A percentile compares a stretch with the other conserved stretches of the same genome.
Conservation (phyloP, 2,329 filamentous ascomycete genomes). For the Alternaria ethzedia region DNA sequence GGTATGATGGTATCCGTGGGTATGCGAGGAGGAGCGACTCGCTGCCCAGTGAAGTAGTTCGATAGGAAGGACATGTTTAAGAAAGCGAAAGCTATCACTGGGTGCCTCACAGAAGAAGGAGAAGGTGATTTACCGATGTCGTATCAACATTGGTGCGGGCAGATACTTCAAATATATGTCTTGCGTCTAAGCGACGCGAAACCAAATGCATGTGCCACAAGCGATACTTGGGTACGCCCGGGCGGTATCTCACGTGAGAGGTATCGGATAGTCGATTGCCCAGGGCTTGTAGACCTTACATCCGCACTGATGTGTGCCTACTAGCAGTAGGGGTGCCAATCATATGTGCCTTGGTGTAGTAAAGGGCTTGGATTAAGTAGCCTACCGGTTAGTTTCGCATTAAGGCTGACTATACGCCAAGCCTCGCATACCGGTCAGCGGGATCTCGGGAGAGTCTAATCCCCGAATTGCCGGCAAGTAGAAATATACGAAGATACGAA, state of each 20-base stretch:
- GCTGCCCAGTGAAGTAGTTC: conserved; percentile 12
- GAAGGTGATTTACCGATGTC: not conserved
- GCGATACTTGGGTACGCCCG: not conserved
- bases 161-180: not conserved
- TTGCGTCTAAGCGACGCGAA: not conserved
- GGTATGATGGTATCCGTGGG: conserved; percentile 32
- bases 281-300: not conserved
- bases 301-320: not conserved
- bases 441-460: not conserved
- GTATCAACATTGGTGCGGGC: not conserved
- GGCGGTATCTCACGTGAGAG: not conserved
- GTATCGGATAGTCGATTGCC: not conserved
- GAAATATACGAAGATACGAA: not conserved
- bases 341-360: not conserved
- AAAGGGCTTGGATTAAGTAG: not conserved
- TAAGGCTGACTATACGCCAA: not conserved
- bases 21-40: conserved; percentile 15
- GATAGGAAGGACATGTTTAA: conserved; percentile 10
- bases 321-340: not conserved
- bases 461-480: not conserved
- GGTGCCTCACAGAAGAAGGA: not conserved
- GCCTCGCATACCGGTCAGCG: not conserved
- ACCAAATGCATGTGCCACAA: not conserved
- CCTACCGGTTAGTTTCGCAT: not conserved
- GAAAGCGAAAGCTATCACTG: not conserved